Conservation (phyloP, 352 stramenopile genomes). For the Pythium plurisporium region DNA sequence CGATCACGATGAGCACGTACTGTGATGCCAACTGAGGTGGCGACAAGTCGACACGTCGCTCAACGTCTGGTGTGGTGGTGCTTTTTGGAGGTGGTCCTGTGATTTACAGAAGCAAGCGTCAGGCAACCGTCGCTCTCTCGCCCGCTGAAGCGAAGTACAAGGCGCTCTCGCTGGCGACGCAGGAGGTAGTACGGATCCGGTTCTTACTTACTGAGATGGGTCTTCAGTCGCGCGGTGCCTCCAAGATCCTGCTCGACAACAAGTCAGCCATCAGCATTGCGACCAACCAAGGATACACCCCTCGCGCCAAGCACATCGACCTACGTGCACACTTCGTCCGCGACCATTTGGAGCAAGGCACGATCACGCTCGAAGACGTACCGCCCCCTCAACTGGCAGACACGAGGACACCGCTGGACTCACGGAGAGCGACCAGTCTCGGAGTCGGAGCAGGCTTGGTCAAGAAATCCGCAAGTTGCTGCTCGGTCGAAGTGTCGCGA, state of each 20-base stretch:
- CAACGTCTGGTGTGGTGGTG: constrained; percentile 22
- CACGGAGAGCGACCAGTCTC: no score
- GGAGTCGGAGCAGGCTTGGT: no score
- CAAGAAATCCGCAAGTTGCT: no score
- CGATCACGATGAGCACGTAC: constrained; percentile 1
- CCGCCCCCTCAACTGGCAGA: not conserved
- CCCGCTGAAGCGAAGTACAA: constrained; percentile 26
- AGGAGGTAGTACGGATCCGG: constrained; percentile 21
- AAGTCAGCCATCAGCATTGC: constrained; percentile 3
- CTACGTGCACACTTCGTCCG: constrained; percentile 5
- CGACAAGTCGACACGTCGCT: constrained; percentile 6
- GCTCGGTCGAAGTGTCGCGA: no score
- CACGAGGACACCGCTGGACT: not conserved
- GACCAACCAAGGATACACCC: not conserved
- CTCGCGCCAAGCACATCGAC: constrained; percentile 12
- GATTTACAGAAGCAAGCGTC: constrained; percentile 23
- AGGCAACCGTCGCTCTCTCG: constrained; percentile 12
- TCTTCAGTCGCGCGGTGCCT: no score
- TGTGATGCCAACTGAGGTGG: constrained; percentile 23
- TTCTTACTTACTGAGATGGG: constrained; percentile 3
- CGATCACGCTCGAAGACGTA: not conserved
- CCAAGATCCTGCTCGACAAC: not conserved
- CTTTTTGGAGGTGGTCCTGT: constrained; percentile 3
- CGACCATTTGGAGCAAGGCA: not conserved
- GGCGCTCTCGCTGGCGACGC: constrained; percentile 7